Conservation (phyloP, 75 land plant species). For the Azolla pinnata region DNA sequence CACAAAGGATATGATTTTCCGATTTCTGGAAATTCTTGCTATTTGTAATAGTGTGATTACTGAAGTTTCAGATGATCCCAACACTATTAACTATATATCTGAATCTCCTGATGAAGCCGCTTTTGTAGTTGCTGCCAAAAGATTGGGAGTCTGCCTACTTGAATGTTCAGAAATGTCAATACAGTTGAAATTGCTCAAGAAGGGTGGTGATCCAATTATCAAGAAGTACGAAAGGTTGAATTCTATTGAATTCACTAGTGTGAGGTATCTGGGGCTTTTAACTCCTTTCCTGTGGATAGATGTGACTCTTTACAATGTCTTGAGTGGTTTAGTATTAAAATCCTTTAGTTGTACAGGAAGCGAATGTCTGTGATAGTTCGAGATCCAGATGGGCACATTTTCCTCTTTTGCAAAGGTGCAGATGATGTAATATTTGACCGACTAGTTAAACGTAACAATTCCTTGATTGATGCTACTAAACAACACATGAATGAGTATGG, state of each 20-base stretch:
- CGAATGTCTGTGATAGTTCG: slow-evolving; percentile 51
- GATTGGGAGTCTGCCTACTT: slow-evolving; percentile 28
- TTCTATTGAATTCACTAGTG: slow-evolving; percentile 31
- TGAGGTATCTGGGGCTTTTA: slow-evolving; percentile 8
- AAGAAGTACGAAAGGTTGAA: slow-evolving; percentile 23
- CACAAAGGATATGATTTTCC: background rate
- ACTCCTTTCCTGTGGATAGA: too few relatives aligned
- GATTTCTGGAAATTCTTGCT: slow-evolving; percentile 27
- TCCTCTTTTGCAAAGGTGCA: slow-evolving; percentile 44
- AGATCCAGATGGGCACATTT: slow-evolving; percentile 21
- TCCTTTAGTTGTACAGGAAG: slow-evolving; percentile 16
- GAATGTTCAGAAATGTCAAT: slow-evolving; percentile 25
- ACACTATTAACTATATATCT: slow-evolving; percentile 23
- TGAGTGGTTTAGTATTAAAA: too few relatives aligned
- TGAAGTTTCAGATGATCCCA: slow-evolving; percentile 15
- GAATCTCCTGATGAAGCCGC: slow-evolving; percentile 45
- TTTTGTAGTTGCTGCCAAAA: slow-evolving; percentile 39
- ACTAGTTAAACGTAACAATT: slow-evolving; percentile 10
- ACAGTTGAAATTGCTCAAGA: slow-evolving; percentile 9
- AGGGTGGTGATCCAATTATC: slow-evolving; percentile 3
- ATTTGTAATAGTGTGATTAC: slow-evolving; percentile 35
- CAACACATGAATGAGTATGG: slow-evolving; percentile 33
- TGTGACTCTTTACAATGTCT: too few relatives aligned
- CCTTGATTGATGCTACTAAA: slow-evolving; percentile 11
- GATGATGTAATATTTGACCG: slow-evolving; percentile 36